Evolutionary conservation across 2,329 filamentous ascomycete genomes (phyloP), one percentile per base, ranked within the genome.

Genomic region (Aulographum hederae): DNA sequence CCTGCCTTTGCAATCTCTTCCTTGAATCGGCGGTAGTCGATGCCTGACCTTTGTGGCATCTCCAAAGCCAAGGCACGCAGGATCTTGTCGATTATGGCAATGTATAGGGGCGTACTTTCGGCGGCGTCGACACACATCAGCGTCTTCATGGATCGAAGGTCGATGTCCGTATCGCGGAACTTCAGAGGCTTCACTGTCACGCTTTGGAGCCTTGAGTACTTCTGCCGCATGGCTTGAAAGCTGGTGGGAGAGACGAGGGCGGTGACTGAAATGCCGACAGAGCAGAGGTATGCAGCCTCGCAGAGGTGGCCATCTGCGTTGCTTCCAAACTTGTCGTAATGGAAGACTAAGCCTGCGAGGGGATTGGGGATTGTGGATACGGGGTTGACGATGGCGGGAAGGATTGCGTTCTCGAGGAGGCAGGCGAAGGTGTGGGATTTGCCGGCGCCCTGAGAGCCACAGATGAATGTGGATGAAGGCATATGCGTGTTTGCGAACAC

Each of bases 351-450:
- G 0, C 67, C 71, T 0, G 69, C 67, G 1, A 77, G 50, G 0
- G 70, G 69, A 0, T 52, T 52, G 0, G 58, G 55, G 1, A 72
- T 44, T 3, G 45, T 47, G 1, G 61, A 63, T 2, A 62, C 43
- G 2, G 46, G 41, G 0, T 55, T 32, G n/a, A n/a, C n/a, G n/a
- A n/a, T n/a, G 4, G 44, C 63, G 0, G 46, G 40, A 1, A 69
- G 48, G 0, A 77, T 50, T 21, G 63, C 72, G 38, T 68, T 71
- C 42, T 77, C 68, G 1, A 74, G 51, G 30, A 76, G 51, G 40
- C 63, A 69, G 0, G 66, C 63, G 2, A 72, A 51, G 0, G 69
- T 73, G 35, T 75, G 66, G 14, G 61, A 67, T 41, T 75, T 75
- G 0, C 71, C 71, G 26, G 61, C 65, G 0, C 70, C 71, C 41